Evolutionary conservation across 2,329 filamentous ascomycete genomes (phyloP).

Genomic region (Penicillium sclerotiorum): DNA sequence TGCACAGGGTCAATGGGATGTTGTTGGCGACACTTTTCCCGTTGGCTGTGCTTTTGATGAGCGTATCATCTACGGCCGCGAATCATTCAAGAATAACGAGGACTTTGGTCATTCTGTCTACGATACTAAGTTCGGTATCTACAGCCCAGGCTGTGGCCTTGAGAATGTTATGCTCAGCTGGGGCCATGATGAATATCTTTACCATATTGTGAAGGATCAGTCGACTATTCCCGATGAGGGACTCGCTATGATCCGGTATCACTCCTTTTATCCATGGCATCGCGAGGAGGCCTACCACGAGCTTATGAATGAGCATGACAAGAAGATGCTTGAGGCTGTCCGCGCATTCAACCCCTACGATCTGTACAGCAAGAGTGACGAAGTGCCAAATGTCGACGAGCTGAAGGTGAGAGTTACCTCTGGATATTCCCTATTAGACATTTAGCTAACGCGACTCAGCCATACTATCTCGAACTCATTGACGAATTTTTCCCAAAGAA

Average conservation of each 20-base stretch:
- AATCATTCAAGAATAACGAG: conserved; percentile 72
- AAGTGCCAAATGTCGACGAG: conserved; percentile 71
- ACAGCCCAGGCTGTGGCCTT: conserved; percentile 74
- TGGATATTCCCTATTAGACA: too few species aligned
- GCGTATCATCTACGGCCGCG: conserved; percentile 77
- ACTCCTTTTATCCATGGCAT: conserved; percentile 93
- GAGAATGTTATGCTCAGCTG: conserved; percentile 88
- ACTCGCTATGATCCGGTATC: conserved; percentile 89
- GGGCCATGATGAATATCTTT: conserved; percentile 63
- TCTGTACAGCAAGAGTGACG: conserved; percentile 88
- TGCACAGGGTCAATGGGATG: conserved; percentile 86
- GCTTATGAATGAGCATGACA: conserved; percentile 81
- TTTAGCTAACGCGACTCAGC: background rate
- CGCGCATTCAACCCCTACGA: conserved; percentile 89
- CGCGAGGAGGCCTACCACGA: conserved; percentile 74
- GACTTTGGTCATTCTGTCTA: conserved; percentile 73
- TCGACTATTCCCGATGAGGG: conserved; percentile 76
- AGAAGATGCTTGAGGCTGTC: conserved; percentile 77
- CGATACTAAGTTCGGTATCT: conserved; percentile 76
- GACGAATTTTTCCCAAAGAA: background rate
- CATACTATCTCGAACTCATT: background rate
- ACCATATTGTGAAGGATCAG: conserved; percentile 84
- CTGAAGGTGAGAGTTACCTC: conserved; percentile 57
- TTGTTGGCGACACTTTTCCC: conserved; percentile 67
- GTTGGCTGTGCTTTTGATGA: conserved; percentile 58